phyloP scores from a whole-genome alignment of 2,329 filamentous ascomycete genomes.

The Niveomyces coronatus region DNA sequence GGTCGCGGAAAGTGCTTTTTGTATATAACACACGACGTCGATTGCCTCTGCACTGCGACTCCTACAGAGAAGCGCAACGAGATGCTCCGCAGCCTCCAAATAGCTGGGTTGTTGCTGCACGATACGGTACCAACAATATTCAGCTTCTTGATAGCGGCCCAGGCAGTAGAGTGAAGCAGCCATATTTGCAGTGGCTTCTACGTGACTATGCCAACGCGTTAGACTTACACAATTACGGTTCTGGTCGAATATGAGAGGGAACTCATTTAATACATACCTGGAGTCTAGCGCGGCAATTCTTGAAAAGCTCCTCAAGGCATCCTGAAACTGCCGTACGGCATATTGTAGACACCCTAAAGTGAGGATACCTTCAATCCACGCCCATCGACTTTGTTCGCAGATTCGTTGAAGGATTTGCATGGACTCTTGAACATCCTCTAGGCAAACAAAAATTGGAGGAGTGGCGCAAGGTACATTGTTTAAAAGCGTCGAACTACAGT shows the following conservation, averaged over 20 bases:
- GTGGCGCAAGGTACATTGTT: too few species aligned
- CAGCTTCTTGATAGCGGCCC: conserved; percentile 71
- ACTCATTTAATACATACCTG: conserved; percentile 28
- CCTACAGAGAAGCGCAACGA: conserved; percentile 79
- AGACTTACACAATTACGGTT: conserved; percentile 14
- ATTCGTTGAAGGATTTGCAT: conserved; percentile 62
- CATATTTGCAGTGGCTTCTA: conserved; percentile 89
- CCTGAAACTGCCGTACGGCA: conserved; percentile 73
- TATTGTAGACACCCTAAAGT: conserved; percentile 88
- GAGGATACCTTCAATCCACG: conserved; percentile 89
- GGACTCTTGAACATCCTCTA: conserved; percentile 48
- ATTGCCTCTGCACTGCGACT: conserved; percentile 79
- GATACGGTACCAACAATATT: conserved; percentile 76
- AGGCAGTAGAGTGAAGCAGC: conserved; percentile 83
- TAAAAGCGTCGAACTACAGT: too few species aligned
- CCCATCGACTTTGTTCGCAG: conserved; percentile 72
- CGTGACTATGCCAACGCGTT: conserved; percentile 48
- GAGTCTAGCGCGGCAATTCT: conserved; percentile 47
- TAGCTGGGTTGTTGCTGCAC: conserved; percentile 76
- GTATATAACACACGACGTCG: conserved; percentile 75
- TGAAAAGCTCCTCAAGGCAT: conserved; percentile 65
- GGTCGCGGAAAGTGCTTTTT: conserved; percentile 43
- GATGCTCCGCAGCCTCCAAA: conserved; percentile 89
- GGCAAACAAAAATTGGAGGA: neutral
- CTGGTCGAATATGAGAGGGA: neutral